Evolutionary conservation across 192 early-diverging fungal genomes (phyloP).

Genomic region (Podila clonocystis): DNA sequence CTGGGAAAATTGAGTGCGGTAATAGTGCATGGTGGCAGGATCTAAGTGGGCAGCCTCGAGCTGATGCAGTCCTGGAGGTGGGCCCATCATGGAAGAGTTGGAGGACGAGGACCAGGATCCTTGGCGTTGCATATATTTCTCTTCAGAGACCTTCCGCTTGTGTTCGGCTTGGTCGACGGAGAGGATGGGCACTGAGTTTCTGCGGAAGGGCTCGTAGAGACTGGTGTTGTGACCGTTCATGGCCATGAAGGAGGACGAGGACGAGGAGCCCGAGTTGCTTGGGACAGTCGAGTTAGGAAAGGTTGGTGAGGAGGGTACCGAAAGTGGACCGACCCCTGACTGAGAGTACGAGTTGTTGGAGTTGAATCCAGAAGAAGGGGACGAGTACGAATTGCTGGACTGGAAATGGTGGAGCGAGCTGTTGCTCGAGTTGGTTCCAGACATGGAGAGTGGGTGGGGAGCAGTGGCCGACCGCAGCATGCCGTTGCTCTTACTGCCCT

Average conservation of each 20-base stretch:
- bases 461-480: conserved; percentile 37
- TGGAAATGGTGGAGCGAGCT: conserved; percentile 42
- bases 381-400: conserved; percentile 21
- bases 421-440: conserved; percentile 5
- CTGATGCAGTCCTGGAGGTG: conserved; percentile 43
- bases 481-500: conserved; percentile 40
- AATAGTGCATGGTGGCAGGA: conserved; percentile 50
- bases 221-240: conserved; percentile 43
- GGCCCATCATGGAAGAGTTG: conserved; percentile 7
- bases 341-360: conserved; percentile 13
- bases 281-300: conserved; percentile 10
- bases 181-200: conserved; percentile 48
- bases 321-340: conserved; percentile 30
- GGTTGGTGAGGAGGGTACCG: conserved; percentile 36
- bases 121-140: conserved; percentile 46
- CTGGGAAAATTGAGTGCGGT: conserved; percentile 46
- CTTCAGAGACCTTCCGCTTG: conserved; percentile 45
- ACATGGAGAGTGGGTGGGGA: conserved; percentile 36
- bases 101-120: conserved; percentile 45
- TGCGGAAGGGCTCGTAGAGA: conserved; percentile 41
- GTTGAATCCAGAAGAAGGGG: conserved; percentile 7
- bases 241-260: conserved; percentile 33
- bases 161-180: conserved; percentile 45
- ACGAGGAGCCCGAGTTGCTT: conserved; percentile 4
- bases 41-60: conserved; percentile 34